phyloP scores from a whole-genome alignment of 2,329 filamentous ascomycete species.

The Fusarium subglutinans region DNA sequence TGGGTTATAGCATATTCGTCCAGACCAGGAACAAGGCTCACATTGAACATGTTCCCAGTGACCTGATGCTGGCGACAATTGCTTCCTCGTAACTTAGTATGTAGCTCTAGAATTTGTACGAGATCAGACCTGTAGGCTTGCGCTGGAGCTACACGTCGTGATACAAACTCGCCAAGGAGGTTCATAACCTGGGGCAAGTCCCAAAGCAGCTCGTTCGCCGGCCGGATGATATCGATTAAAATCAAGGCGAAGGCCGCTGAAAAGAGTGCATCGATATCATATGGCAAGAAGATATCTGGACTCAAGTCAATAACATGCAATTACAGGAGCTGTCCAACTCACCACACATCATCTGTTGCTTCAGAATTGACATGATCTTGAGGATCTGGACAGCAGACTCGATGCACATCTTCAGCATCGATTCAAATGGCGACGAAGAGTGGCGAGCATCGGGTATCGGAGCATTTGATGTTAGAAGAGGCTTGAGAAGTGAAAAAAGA shows the following conservation, averaged over 20 bases:
- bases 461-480: neutral
- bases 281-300: conserved; percentile 32
- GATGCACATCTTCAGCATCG: conserved; percentile 35
- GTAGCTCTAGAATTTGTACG: conserved; percentile 25
- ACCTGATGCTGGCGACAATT: neutral
- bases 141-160: conserved; percentile 28
- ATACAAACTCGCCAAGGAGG: conserved; percentile 25
- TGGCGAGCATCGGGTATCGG: neutral
- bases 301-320: neutral
- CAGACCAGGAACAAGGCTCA: neutral
- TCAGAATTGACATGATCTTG: conserved; percentile 31
- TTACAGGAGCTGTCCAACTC: neutral
- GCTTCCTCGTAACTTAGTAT: conserved; percentile 18
- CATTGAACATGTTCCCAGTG: neutral
- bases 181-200: conserved; percentile 34
- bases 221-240: conserved; percentile 30
- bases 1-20: conserved; percentile 18
- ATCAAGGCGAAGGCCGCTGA: conserved; percentile 32
- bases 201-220: conserved; percentile 32
- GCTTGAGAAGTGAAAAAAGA: conserved; percentile 32
- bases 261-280: conserved; percentile 33
- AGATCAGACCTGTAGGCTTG: conserved; percentile 31
- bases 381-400: conserved; percentile 28
- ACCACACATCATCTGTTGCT: conserved; percentile 35
- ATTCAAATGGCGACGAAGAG: conserved; percentile 28